Percentiles rank a stretch among this genome's conserved stretches.
Conservation (phyloP, 345 rosid genomes). For the Crucihimalaya himalaica region DNA sequence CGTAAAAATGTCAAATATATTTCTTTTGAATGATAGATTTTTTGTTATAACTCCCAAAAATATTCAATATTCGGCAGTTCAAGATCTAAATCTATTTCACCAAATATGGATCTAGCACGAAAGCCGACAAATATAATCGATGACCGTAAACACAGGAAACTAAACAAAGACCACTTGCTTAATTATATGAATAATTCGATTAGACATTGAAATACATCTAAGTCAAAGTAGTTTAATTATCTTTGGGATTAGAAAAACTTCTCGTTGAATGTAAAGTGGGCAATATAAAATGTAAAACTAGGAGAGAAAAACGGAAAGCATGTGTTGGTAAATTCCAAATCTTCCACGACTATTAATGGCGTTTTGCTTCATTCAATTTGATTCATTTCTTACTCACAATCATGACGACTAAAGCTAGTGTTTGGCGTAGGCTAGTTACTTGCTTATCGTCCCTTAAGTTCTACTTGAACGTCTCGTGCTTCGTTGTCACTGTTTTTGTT, state of each 20-base stretch:
- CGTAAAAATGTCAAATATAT: no score
- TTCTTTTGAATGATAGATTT: no score
- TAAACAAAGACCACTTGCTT: neutral
- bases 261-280: neutral
- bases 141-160: neutral
- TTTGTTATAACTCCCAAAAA: neutral
- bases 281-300: slow-evolving; percentile 6
- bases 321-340: slow-evolving; percentile 24
- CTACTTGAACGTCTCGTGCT: slow-evolving; percentile 4
- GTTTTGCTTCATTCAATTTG: neutral
- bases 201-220: neutral
- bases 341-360: neutral
- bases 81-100: neutral
- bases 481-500: slow-evolving; percentile 30
- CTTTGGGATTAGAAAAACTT: neutral
- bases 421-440: slow-evolving; percentile 3
- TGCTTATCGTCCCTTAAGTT: slow-evolving; percentile 7
- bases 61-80: neutral
- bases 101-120: slow-evolving; percentile 3
- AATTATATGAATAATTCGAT: slow-evolving; percentile 3
- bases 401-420: neutral
- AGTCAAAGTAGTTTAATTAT: neutral
- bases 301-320: slow-evolving; percentile 16
- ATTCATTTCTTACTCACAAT: neutral
- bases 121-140: neutral